These are phyloP conservation scores for Amanita phalloides DNA, from an alignment of 768 basidiomycete species.

Conservation along the genomic window DNA sequence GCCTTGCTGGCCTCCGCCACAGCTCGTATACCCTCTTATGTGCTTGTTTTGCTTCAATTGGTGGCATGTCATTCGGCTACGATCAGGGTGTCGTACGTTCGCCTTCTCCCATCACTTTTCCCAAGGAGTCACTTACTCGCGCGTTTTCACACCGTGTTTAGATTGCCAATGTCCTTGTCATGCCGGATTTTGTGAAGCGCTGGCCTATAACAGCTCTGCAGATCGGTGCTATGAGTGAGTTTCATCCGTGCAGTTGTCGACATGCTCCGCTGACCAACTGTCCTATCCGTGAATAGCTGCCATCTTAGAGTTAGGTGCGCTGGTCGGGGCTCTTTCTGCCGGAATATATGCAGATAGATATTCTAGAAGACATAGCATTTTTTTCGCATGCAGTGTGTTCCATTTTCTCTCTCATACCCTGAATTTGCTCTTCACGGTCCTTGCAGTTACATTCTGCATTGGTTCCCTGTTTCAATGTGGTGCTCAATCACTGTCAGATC, in stretches of 20 bases:
- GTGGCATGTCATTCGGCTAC: constrained; percentile 72
- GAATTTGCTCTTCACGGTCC: not conserved
- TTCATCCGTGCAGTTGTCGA: not conserved
- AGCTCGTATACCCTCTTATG: constrained; percentile 61
- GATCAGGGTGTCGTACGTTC: constrained; percentile 64
- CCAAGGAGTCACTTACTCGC: not conserved
- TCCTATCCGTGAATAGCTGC: constrained; percentile 37
- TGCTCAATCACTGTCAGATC: constrained; percentile 41
- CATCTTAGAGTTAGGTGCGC: constrained; percentile 64
- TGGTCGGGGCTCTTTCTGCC: constrained; percentile 61
- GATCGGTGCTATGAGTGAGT: constrained; percentile 69
- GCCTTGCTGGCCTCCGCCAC: constrained; percentile 48
- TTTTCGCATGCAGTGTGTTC: constrained; percentile 52
- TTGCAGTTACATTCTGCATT: constrained; percentile 53
- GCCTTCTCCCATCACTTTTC: not conserved
- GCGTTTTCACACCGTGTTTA: constrained; percentile 6
- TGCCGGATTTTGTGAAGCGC: constrained; percentile 57
- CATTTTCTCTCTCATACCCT: not conserved
- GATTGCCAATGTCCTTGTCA: constrained; percentile 80
- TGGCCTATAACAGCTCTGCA: constrained; percentile 69
- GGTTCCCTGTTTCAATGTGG: constrained; percentile 62
- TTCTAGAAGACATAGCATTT: constrained; percentile 59
- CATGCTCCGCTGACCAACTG: not conserved
- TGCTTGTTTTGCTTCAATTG: constrained; percentile 67
- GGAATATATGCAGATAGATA: constrained; percentile 61